These are phyloP conservation scores for Hirschioporus abietinus DNA, from an alignment of 768 basidiomycete genomes.

Conservation along the genomic window DNA sequence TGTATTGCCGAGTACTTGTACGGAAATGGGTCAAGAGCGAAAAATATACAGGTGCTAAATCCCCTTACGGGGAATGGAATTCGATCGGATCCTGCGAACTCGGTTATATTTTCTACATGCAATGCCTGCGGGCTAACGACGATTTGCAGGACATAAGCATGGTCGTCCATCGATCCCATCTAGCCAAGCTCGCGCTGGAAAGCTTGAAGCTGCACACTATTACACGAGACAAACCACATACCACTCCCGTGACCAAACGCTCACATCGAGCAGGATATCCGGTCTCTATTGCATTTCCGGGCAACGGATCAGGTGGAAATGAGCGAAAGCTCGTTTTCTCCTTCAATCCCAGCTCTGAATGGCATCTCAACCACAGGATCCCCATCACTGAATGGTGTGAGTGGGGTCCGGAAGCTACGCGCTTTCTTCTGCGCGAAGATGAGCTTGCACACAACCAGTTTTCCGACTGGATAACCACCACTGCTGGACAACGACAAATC, in stretches of 20 bases:
- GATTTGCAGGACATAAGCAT: not conserved
- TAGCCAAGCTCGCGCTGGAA: not conserved
- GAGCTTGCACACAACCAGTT: not conserved
- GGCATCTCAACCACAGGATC: not conserved
- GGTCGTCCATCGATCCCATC: not conserved
- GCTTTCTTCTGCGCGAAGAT: not conserved
- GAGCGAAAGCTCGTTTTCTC: not conserved
- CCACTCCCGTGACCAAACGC: not conserved
- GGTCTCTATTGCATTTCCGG: not conserved
- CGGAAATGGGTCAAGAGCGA: not conserved
- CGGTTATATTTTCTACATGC: not conserved
- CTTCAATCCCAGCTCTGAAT: not conserved
- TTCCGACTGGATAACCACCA: not conserved
- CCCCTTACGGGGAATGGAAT: not conserved
- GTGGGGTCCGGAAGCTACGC: not conserved
- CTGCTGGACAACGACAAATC: not conserved
- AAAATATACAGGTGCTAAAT: no score
- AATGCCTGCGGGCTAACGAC: not conserved
- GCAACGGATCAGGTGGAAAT: not conserved
- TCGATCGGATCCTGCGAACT: not conserved
- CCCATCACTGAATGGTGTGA: not conserved
- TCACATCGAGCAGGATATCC: not conserved
- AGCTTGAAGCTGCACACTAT: not conserved
- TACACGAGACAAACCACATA: not conserved
- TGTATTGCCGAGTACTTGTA: not conserved